phyloP scores from a whole-genome alignment of 2,329 filamentous ascomycete species.

The Cordyceps tenuipes region DNA sequence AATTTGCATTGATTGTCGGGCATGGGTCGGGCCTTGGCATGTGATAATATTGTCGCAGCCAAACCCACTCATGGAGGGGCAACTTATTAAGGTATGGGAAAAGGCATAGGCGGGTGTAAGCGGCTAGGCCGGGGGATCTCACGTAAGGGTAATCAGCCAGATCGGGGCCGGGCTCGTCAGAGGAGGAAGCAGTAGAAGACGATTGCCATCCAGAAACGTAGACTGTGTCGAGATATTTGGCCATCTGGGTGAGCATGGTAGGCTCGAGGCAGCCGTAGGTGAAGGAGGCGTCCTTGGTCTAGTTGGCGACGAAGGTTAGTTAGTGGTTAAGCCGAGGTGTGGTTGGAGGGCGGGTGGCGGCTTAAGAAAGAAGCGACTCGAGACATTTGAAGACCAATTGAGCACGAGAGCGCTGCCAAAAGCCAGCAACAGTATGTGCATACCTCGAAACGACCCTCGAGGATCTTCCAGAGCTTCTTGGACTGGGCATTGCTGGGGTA shows the following conservation, averaged over 20 bases:
- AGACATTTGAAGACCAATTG: constrained; percentile 5
- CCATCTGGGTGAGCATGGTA: constrained; percentile 99
- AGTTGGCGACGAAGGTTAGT: constrained; percentile 8
- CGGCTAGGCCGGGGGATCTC: constrained; percentile 16
- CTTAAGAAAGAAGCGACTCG: neutral
- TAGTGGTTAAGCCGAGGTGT: constrained; percentile 3
- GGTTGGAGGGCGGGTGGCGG: neutral
- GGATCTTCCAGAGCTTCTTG: constrained; percentile 90
- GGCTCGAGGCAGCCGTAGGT: constrained; percentile 97
- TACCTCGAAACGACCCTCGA: constrained; percentile 82
- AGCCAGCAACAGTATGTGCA: constrained; percentile 17
- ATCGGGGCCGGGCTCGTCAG: constrained; percentile 94
- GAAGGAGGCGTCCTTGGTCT: constrained; percentile 80
- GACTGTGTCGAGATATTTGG: constrained; percentile 95
- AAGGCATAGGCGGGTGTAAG: constrained; percentile 6
- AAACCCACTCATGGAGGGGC: constrained; percentile 11
- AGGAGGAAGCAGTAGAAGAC: constrained; percentile 88
- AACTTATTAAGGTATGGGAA: constrained; percentile 8
- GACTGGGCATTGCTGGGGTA: constrained; percentile 83
- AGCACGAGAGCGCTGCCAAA: neutral
- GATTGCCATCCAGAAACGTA: constrained; percentile 99
- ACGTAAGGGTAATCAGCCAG: constrained; percentile 95
- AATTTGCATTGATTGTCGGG: neutral
- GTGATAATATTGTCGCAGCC: constrained; percentile 11
- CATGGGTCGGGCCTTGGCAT: constrained; percentile 4